Base-by-base conservation (phyloP, 306 rosid genomes). In the Aeschynomene evenia region DNA sequence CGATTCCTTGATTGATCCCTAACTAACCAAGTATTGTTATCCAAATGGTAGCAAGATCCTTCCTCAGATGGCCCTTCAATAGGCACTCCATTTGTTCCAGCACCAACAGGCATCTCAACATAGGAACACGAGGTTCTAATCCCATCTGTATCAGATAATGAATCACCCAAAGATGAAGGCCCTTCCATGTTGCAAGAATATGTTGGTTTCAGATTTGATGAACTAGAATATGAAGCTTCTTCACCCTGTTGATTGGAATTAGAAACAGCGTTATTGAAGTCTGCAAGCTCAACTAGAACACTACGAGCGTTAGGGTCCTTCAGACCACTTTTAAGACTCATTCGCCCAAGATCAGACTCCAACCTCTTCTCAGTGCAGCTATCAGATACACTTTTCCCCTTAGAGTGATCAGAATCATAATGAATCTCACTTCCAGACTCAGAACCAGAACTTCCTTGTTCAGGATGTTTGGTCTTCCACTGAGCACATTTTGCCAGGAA, bases 41-140 rank as follows among this genome's bases (percentile, higher is more conserved):
- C 91, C 75, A 88, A 75, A 77, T 81, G 85, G 75, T 78, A 87
- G 87, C 91, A 83, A 24, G 88, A 74, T 51, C 88, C 96, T 74
- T 88, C 96, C 78, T 84, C 97, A 52, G 98, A 86, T 55, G 97
- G 96, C 79, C 99, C 97, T 82, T 94, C 97, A 81, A 77, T 62
- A 43, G 86, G 87, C 80, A 87, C 79, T 57, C 89, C 92, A 78
- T 87, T 79, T 74, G 79, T 80, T 77, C 86, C 91, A 42, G 84
- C 76, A 56, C 77, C 77, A 56, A 84, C 78, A 49, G 92, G 84
- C 82, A 85, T 72, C 77, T 87, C 90, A 54, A 72, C 71, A 69
- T 77, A 85, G 21, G 86, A 78, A 77, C 91, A 79, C 24, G 96
- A 57, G 15, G 88, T 71, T 82, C 83, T 75, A 37, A 51, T 72